Evolutionary conservation across 768 basidiomycete genomes (phyloP).

Genomic region (Tulasnella sp.): DNA sequence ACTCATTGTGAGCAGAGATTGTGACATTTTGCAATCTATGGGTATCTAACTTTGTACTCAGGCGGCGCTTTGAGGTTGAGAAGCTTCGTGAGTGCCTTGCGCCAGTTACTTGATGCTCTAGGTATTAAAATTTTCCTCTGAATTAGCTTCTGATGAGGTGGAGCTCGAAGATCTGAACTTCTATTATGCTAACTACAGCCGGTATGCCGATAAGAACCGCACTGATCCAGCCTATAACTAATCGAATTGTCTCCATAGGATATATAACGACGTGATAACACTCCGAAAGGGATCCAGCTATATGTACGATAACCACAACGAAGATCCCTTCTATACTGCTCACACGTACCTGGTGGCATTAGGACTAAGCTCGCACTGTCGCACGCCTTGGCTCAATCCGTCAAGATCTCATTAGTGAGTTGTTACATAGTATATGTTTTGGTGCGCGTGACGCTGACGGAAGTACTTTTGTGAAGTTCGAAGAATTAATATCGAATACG

Average conservation of each 20-base stretch:
- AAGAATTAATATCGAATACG: constrained; percentile 81
- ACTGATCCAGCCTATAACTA: too few species aligned
- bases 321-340: constrained; percentile 13
- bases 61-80: constrained; percentile 91
- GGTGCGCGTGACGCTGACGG: background rate
- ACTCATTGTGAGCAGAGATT: constrained; percentile 63
- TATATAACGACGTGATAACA: constrained; percentile 94
- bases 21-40: background rate
- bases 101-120: too few species aligned
- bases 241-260: constrained; percentile 35
- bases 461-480: constrained; percentile 46
- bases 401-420: constrained; percentile 83
- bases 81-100: constrained; percentile 49
- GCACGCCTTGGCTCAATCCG: constrained; percentile 90
- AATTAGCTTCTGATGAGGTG: constrained; percentile 66
- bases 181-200: constrained; percentile 93
- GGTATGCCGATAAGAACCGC: too few species aligned
- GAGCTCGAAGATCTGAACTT: constrained; percentile 97
- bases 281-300: constrained; percentile 89
- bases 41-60: constrained; percentile 26
- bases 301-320: constrained; percentile 49
- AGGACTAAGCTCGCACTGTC: constrained; percentile 96
- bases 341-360: constrained; percentile 5
- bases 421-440: background rate
- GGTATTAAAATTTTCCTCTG: too few species aligned